Evolutionary conservation across 1,284 basidiomycete species (phyloP), one percentile per base, ranked within the genome.

Genomic region (Puccinia novopanici): DNA sequence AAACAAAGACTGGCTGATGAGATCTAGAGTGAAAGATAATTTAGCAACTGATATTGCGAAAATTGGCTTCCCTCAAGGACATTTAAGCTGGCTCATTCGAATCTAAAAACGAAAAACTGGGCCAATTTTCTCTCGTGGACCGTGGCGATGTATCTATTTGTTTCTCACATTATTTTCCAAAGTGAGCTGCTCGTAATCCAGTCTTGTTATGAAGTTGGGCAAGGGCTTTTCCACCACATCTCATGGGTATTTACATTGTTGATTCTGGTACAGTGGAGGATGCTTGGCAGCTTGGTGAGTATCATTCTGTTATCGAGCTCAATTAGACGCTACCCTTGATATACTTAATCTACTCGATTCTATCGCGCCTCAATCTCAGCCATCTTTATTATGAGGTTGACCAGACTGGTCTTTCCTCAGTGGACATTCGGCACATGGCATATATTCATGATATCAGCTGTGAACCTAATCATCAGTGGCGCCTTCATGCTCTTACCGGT

Each of bases 141-240:
- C 3, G 67, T 80, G 30, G 77, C 63, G 17, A 80, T 70, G 67
- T 70, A 70, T 37, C 52, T 80, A 15, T 73, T 80, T 73, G 50
- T 80, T 45, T 68, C 68, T 48, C 77, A 80, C 59, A 68, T 80
- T 2, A 67, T 78, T 63, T 68, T 78, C 22, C 76, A 78, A 71
- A 61, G 65, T 61, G 30, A 57, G 65, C 52, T 3, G 22, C 75
- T 50, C 55, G 45, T 61, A 19, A 63, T 15, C 48, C 24, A 48
- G 30, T 45, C 34, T 8, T 61, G 30, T 50, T 22, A 63, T 50
- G 5, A 48, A 8, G 48, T 42, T 45, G 8, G 42, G n/a, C 9
- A 19, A 48, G 34, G 12, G 48, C 34, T 50, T 17, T 71, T 40
- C 19, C 3, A 71, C 30, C 48, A n/a, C 27, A 27, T 74, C 72